Percentiles rank a stretch among this genome's conserved stretches.
phyloP scores from a whole-genome alignment of 2,329 filamentous ascomycete species.

The Talaromyces sp. region DNA sequence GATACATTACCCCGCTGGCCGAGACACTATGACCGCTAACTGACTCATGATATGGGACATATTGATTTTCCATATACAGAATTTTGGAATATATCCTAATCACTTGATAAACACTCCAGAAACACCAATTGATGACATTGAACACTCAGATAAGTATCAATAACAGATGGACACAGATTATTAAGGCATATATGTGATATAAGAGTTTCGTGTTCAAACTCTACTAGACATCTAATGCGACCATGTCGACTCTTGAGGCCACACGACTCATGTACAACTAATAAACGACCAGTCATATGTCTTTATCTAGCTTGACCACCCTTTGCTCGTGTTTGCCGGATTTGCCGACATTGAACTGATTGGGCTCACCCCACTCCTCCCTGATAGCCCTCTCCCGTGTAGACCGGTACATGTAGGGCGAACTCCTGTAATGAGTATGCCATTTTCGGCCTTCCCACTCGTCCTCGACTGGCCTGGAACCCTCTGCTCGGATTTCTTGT shows the following conservation, averaged over 20 bases:
- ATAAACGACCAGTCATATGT: not conserved
- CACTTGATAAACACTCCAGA: not conserved
- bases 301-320: not conserved
- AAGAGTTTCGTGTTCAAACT: not conserved
- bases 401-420: conserved; percentile 1
- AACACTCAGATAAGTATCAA: not conserved
- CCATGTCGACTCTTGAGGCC: not conserved
- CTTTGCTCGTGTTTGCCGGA: not conserved
- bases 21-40: not conserved
- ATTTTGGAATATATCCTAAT: not conserved
- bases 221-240: not conserved
- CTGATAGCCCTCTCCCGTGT: not conserved
- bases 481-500: not conserved
- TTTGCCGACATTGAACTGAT: not conserved
- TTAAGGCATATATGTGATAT: not conserved
- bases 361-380: not conserved
- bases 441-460: conserved; percentile 3
- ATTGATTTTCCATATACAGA: not conserved
- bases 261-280: not conserved
- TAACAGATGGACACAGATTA: not conserved
- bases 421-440: conserved; percentile 3
- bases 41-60: not conserved
- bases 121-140: not conserved
- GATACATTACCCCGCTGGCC: not conserved
- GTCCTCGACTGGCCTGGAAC: not conserved